phyloP scores from a whole-genome alignment of 805 yeast species.

The Kregervanrija pseudodelftensis region DNA sequence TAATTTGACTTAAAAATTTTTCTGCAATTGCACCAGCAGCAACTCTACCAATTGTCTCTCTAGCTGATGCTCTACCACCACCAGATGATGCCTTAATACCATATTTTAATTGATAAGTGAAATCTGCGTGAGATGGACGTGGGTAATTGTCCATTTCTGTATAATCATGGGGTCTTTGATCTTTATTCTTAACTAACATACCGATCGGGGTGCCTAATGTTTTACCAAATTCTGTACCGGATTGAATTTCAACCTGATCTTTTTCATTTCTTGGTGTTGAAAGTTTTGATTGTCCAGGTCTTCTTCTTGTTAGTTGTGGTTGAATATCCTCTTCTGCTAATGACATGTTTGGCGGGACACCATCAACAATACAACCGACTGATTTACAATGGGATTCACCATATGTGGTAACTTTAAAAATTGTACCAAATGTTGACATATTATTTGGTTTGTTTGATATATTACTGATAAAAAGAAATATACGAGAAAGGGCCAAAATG shows the following conservation, averaged over 20 bases:
- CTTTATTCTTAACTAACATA: constrained; percentile 88
- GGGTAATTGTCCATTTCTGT: constrained; percentile 93
- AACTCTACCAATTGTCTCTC: constrained; percentile 98
- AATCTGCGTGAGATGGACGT: constrained; percentile 97
- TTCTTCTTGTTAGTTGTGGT: constrained; percentile 92
- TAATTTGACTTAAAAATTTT: constrained; percentile 69
- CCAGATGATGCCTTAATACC: constrained; percentile 93
- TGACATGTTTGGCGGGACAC: constrained; percentile 92
- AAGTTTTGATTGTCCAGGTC: constrained; percentile 93
- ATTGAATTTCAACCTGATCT: constrained; percentile 86
- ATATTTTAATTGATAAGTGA: constrained; percentile 84
- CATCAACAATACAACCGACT: constrained; percentile 97
- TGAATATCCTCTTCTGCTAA: constrained; percentile 84
- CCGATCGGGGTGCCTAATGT: constrained; percentile 95
- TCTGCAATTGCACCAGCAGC: constrained; percentile 99
- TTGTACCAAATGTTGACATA: constrained; percentile 73
- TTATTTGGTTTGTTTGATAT: background rate
- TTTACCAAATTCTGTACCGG: constrained; percentile 86
- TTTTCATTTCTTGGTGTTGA: constrained; percentile 96
- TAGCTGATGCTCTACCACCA: constrained; percentile 95
- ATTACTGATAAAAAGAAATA: background rate
- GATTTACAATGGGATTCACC: constrained; percentile 98
- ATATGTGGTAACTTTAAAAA: constrained; percentile 79
- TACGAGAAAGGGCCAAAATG: background rate
- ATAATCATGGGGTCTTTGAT: constrained; percentile 95